Conservation (phyloP, 2,329 filamentous ascomycete genomes). For the Penicillium sp. region DNA sequence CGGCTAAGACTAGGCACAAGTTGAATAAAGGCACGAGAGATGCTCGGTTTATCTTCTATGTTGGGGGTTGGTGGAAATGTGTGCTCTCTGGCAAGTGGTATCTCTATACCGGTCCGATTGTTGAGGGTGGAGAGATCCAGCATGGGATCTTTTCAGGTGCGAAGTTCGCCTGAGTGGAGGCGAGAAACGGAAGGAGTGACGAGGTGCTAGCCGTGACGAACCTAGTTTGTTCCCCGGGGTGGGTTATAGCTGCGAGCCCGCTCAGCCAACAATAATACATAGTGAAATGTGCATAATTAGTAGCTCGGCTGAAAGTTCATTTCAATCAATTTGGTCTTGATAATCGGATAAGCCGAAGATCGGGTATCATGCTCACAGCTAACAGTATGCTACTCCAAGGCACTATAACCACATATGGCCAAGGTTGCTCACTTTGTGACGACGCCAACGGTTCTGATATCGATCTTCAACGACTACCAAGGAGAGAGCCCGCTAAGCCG, state of each 20-base stretch:
- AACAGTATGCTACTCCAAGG: not conserved
- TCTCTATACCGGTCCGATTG: not conserved
- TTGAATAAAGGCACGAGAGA: not conserved
- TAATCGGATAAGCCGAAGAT: not conserved
- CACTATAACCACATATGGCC: not conserved
- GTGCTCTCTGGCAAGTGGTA: not conserved
- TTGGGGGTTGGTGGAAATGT: not conserved
- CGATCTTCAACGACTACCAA: not conserved
- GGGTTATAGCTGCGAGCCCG: not conserved
- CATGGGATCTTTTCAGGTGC: not conserved
- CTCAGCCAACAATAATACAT: not conserved
- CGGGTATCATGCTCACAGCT: not conserved
- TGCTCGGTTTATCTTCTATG: not conserved
- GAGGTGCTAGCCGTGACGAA: not conserved
- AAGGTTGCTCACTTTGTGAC: not conserved
- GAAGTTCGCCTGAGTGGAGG: not conserved
- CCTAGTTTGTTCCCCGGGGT: not conserved
- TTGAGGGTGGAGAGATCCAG: too few relatives aligned
- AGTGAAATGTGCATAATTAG: not conserved
- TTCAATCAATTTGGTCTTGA: not conserved
- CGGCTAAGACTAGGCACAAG: not conserved
- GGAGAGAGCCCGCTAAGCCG: not conserved
- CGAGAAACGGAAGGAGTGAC: not conserved
- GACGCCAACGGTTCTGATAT: not conserved
- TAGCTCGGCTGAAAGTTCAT: not conserved